Evolutionary conservation across 768 basidiomycete species (phyloP), one percentile per base, ranked within the genome.

Genomic region (Omphalotus guepiniiformis): DNA sequence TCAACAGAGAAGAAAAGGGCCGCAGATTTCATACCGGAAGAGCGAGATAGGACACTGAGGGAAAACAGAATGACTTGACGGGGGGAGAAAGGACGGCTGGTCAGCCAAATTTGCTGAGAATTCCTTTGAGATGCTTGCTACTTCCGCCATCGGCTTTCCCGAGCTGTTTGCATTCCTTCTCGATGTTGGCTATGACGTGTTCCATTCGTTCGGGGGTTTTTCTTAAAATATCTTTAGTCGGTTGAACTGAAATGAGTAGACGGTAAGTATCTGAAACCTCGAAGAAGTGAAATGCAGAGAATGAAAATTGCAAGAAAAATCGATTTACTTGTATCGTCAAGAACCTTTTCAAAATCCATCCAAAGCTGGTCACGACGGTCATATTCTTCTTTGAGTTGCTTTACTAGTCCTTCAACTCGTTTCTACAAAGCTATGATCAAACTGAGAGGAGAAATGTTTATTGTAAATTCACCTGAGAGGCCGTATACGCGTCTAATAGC

Each of bases 151-250:
- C 66, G 39, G 69, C 71, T 29, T 69, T 67, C 6, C 42, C 53
- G 22, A 76, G 54, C 12, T 58, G 59, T 51, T 75, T 79, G 51
- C 67, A 64, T 49, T 74, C 73, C 61, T 79, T 82, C 51, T 87
- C 83, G 6, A 80, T 63, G 11, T 57, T 60, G 2, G 70, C 62
- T 40, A 83, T 74, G 6, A 70, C 69, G 35, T 71, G 70, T 55
- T 85, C 84, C 26, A 78, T 60, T 37, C 73, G 71, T 25, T 57
- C 68, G 4, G 82, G 80, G n/a, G 76, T 55, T 18, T 66, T 70
- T 50, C 72, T 68, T 26, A 79, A 53, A 21, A 59, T 58, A 21
- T 65, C 66, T 16, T 71, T 59, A 1, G 73, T 69, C 16, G 69
- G 73, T 6, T 69, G 69, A 26, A 73, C 81, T 82, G 27, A 23